phyloP scores from a whole-genome alignment of 768 basidiomycete species.

The Kwoniella botswanensis region DNA sequence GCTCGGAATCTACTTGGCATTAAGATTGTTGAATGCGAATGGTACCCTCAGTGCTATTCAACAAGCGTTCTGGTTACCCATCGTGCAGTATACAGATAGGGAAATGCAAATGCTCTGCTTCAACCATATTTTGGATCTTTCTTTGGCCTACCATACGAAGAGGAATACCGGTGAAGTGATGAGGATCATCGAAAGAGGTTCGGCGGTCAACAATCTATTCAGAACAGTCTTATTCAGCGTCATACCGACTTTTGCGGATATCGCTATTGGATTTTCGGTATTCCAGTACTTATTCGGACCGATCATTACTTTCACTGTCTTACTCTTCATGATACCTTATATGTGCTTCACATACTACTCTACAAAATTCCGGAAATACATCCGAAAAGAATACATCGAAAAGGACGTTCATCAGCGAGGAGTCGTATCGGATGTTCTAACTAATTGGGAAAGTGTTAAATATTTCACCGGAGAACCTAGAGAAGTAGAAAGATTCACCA shows the following conservation, averaged over 20 bases:
- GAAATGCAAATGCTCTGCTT: conserved; percentile 87
- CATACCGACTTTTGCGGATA: conserved; percentile 80
- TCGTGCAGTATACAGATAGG: conserved; percentile 86
- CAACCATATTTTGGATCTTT: conserved; percentile 83
- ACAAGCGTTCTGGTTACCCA: conserved; percentile 70
- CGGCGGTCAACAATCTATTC: conserved; percentile 81
- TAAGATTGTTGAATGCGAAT: conserved; percentile 78
- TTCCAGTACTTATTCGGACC: conserved; percentile 56
- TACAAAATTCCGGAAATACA: conserved; percentile 73
- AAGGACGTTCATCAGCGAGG: conserved; percentile 78
- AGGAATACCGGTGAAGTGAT: conserved; percentile 85
- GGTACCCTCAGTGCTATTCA: conserved; percentile 63
- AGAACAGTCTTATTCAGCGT: conserved; percentile 83
- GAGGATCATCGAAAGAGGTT: conserved; percentile 70
- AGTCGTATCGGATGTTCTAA: conserved; percentile 62
- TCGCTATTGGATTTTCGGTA: conserved; percentile 59
- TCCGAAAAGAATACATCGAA: conserved; percentile 81
- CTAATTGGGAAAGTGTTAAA: conserved; percentile 69
- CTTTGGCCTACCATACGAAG: conserved; percentile 79
- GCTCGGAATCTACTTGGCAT: conserved; percentile 69
- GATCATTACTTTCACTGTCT: conserved; percentile 65
- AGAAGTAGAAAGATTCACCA: conserved; percentile 72
- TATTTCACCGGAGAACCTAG: conserved; percentile 86
- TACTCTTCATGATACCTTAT: conserved; percentile 70
- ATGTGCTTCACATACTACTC: conserved; percentile 60